Base-by-base conservation (phyloP, 2,329 filamentous ascomycete genomes). In the Cryphonectria naterciae region DNA sequence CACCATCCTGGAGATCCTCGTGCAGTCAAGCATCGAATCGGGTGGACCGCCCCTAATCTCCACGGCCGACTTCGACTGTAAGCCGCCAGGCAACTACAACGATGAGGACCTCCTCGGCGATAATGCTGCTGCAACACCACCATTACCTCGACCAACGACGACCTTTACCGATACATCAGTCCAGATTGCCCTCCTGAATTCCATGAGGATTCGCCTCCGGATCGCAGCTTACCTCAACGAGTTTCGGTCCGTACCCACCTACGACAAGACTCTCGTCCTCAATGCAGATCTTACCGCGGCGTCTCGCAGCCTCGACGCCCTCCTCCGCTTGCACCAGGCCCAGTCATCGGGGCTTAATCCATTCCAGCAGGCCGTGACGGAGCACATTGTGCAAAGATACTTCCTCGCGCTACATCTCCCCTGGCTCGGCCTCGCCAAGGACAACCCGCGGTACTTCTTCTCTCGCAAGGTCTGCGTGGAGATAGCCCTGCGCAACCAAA, bases 341-440 rank as follows among this genome's bases (percentile, higher is more conserved):
- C 80, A 81, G 0, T 74, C 79, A 8, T 72, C 72, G 4, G 70
- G 76, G 4, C 61, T 2, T 83, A 83, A 54, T 85, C 84, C 0
- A 4, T 86, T 86, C 69, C 84, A 86, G 70, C 75, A 83, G 13
- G 80, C 81, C 0, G 70, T 85, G 19, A 79, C 80, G 0, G 83
- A 86, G 70, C 79, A 84, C 67, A 76, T 83, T 68, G 77, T 83
- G 1, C 84, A 85, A 68, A 83, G 83, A 28, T 85, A 83, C 73
- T 85, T 86, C 75, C 80, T 90, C 17, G 82, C 84, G 0, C 82
- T 91, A 0, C 88, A 91, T 72, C 84, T 87, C 37, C 83, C 84
- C 0, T 83, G 85, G 78, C 80, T 86, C 32, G 77, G 78, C 10
- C 79, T 80, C n/a, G 83, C 85, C 0, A 79, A 82, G 22, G 78